Percentiles rank a stretch among this genome's conserved stretches.
These are phyloP conservation scores for Senna tora DNA, from an alignment of 306 rosid species.

Conservation along the genomic window DNA sequence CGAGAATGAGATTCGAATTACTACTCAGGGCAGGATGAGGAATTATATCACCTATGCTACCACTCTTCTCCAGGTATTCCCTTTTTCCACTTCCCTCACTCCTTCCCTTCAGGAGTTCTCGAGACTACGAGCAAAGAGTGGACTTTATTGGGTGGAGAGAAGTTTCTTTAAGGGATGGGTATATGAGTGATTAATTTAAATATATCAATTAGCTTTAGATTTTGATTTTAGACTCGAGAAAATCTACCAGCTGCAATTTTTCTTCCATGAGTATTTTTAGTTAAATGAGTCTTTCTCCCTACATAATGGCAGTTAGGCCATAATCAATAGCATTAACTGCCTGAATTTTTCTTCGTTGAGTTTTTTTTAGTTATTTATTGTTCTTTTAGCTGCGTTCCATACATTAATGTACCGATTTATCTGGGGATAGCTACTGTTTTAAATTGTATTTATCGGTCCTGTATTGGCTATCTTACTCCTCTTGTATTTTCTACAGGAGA, in stretches of 20 bases:
- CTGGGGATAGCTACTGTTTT: not conserved
- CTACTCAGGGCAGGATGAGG: constrained; percentile 87
- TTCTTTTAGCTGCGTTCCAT: not conserved
- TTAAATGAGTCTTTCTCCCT: too few relatives aligned
- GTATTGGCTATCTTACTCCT: not conserved
- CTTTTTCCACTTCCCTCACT: not conserved
- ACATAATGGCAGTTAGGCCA: too few relatives aligned
- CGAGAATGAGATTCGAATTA: constrained; percentile 92
- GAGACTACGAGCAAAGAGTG: not conserved
- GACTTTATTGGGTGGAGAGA: not conserved
- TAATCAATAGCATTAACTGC: too few relatives aligned
- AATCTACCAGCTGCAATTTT: not conserved
- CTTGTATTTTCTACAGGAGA: constrained; percentile 58
- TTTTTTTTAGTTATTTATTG: not conserved
- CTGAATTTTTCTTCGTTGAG: not conserved
- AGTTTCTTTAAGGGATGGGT: not conserved
- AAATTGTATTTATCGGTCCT: not conserved
- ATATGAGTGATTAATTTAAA: not conserved
- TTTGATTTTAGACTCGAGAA: not conserved
- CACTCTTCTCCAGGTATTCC: constrained; percentile 73
- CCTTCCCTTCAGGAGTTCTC: not conserved
- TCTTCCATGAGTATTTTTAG: not conserved
- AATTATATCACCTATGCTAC: constrained; percentile 88
- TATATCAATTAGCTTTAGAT: not conserved
- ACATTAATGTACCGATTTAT: constrained; percentile 8